These are phyloP conservation scores for Magnaporthiopsis incrustans DNA, from an alignment of 2,329 filamentous ascomycete species.

Conservation along the genomic window DNA sequence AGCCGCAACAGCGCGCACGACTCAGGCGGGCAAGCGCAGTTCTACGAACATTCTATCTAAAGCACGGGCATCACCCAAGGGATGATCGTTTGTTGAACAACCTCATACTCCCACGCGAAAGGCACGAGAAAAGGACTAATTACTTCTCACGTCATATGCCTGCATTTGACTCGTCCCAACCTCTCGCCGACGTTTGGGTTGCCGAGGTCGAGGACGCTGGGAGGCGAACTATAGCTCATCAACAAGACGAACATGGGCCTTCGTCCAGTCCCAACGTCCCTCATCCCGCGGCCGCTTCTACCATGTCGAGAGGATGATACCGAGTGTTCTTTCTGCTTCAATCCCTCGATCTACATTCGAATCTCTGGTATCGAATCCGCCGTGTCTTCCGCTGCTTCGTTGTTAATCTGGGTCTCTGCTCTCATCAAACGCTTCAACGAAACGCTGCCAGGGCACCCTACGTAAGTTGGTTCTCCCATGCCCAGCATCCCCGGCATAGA, in stretches of 20 bases:
- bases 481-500: neutral
- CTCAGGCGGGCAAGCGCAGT: neutral
- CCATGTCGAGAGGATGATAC: neutral
- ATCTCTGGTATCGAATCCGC: too few species aligned
- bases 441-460: neutral
- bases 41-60: neutral
- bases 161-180: neutral
- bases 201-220: neutral
- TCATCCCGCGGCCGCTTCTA: too few species aligned
- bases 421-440: neutral
- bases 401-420: neutral
- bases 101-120: neutral
- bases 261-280: too few species aligned
- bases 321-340: neutral
- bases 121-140: neutral
- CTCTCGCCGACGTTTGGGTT: neutral
- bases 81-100: neutral
- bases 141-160: neutral
- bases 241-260: neutral
- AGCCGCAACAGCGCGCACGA: neutral
- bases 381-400: neutral
- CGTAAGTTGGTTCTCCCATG: neutral
- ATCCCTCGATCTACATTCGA: too few species aligned
- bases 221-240: neutral
- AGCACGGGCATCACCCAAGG: neutral